These are phyloP conservation scores for Malania oleifera DNA, from an alignment of 164 flowering plant species.

Conservation along the genomic window DNA sequence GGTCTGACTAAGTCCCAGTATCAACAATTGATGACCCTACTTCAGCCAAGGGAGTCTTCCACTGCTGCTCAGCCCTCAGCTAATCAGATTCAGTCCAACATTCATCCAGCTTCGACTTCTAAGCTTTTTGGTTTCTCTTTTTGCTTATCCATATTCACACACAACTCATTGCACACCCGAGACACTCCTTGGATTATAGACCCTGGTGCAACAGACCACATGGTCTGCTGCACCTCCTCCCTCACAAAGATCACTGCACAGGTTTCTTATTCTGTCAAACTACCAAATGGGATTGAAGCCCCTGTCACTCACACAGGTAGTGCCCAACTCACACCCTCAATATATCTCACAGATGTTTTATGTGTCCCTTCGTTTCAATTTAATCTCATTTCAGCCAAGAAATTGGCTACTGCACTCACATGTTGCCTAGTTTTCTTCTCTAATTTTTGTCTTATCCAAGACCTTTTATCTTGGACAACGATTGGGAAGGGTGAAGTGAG, in stretches of 20 bases:
- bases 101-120: background rate
- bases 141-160: background rate
- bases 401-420: background rate
- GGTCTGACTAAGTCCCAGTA: background rate
- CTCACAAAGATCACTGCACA: background rate
- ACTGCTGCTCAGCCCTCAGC: background rate
- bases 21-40: background rate
- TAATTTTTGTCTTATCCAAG: background rate
- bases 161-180: background rate
- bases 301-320: background rate
- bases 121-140: background rate
- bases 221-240: constrained; percentile 1
- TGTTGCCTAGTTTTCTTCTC: background rate
- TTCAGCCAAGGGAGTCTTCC: background rate
- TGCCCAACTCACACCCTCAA: background rate
- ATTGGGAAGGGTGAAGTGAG: constrained; percentile 4
- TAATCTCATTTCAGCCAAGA: no score
- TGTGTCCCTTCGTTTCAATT: no score
- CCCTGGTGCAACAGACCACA: background rate
- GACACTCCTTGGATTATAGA: background rate
- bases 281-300: background rate
- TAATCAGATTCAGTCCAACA: background rate
- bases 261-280: background rate
- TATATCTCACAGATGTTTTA: background rate
- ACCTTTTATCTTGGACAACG: no score